These are phyloP conservation scores for Isoetes taiwanensis DNA, from an alignment of 75 land plant genomes.

Conservation along the genomic window DNA sequence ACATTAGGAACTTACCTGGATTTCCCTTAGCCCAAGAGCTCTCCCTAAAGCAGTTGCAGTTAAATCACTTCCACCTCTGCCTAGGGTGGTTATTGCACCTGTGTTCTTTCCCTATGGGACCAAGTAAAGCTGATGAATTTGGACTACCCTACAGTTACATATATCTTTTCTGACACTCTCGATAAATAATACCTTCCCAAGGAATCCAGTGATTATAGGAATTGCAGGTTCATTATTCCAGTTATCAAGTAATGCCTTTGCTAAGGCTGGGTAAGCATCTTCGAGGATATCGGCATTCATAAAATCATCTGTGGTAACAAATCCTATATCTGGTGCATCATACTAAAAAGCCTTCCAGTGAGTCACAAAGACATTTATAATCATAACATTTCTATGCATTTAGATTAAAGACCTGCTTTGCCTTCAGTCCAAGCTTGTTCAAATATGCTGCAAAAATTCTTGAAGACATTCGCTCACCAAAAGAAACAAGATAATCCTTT, in stretches of 20 bases:
- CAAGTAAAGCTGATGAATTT: too few relatives aligned
- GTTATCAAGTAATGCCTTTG: conserved; percentile 51
- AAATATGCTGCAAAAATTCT: conserved; percentile 82
- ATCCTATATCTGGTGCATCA: conserved; percentile 89
- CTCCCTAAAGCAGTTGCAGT: conserved; percentile 95
- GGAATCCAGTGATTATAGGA: conserved; percentile 90
- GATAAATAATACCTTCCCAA: conserved; percentile 92
- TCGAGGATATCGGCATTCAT: conserved; percentile 95
- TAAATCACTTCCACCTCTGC: conserved; percentile 97
- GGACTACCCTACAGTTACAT: too few relatives aligned
- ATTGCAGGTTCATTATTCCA: conserved; percentile 59
- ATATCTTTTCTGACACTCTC: too few relatives aligned
- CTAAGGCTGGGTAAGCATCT: conserved; percentile 86
- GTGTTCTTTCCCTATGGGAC: conserved; percentile 73
- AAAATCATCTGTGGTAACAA: conserved; percentile 94
- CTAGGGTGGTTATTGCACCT: conserved; percentile 81
- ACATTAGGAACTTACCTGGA: conserved; percentile 53
- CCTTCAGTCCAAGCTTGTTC: conserved; percentile 56
- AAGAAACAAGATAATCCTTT: conserved; percentile 73
- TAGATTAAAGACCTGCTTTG: conserved; percentile 77
- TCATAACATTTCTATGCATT: too few relatives aligned
- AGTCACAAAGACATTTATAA: too few relatives aligned
- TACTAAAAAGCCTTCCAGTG: too few relatives aligned
- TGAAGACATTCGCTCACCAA: conserved; percentile 94
- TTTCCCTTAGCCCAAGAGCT: conserved; percentile 73